Evolutionary conservation across 768 basidiomycete species (phyloP).

Genomic region (Boletus reticulatus): DNA sequence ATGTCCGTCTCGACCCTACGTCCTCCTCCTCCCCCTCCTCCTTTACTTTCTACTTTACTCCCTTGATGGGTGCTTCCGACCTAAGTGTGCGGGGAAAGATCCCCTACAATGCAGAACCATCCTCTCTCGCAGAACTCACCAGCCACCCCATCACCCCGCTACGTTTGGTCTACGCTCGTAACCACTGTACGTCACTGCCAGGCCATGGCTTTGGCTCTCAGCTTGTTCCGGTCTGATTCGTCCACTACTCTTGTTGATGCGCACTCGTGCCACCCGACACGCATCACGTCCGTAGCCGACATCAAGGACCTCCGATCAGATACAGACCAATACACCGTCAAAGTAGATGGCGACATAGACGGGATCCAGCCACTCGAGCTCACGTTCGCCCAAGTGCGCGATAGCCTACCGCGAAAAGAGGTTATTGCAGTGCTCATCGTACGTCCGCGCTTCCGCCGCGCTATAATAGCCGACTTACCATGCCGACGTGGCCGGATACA

Average conservation of each 20-base stretch:
- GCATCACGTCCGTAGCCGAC: constrained; percentile 16
- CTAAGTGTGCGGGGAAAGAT: constrained; percentile 27
- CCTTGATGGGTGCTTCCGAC: constrained; percentile 19
- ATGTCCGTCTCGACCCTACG: not conserved
- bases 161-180: constrained; percentile 66
- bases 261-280: not conserved
- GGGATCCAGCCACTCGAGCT: constrained; percentile 15
- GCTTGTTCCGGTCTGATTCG: not conserved
- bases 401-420: constrained; percentile 17
- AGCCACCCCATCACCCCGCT: constrained; percentile 51
- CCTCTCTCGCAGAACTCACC: constrained; percentile 52
- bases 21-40: not conserved
- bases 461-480: not conserved
- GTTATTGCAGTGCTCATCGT: constrained; percentile 60
- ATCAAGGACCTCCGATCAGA: constrained; percentile 23
- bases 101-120: constrained; percentile 73
- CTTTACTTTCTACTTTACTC: not conserved
- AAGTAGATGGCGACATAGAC: constrained; percentile 27
- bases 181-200: constrained; percentile 53
- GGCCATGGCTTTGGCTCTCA: too few species aligned
- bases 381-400: constrained; percentile 16
- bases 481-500: constrained; percentile 3
- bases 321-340: constrained; percentile 23
- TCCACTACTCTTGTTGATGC: not conserved
- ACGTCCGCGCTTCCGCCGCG: constrained; percentile 9